Evolutionary conservation across 169 alveolate species (phyloP), one percentile per base, ranked within the genome.

Genomic region (Cryptosporidium meleagridis): DNA sequence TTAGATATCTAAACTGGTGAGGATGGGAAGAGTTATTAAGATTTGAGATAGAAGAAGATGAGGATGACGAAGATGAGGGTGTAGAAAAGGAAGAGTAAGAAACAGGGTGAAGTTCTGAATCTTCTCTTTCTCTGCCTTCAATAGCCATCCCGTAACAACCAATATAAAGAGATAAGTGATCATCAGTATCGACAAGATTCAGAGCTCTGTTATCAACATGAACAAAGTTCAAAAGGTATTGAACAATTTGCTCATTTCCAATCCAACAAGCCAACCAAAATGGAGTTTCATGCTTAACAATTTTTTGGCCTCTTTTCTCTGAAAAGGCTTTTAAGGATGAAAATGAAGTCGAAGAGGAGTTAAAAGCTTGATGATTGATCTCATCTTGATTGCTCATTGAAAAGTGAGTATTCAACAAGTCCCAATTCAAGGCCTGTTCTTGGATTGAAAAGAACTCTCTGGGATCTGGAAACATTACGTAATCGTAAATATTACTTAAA

Each of bases 221-320:
- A 10, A 59, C 53, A 41, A 45, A 80, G 5, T 14, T 62, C 4
- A 80, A 45, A 7, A 80, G 70, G 26, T 48, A 61, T 68, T 85
- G 71, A 35, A 75, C 93, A 69, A 95, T 62, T 26, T 93, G 91
- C 84, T 87, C 92, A 86, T 92, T 72, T 29, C 95, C 95, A n/a
- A 73, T 55, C 91, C 91, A 70, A 39, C 94, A 85, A 2, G 96
- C 96, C 12, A 94, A 85, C 91, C 92, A 85, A 52, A 94, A 91
- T 0, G 96, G 95, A 5, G 95, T 94, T 55, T 92, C 93, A 62
- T 91, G 86, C 52, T 72, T 80, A 8, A 80, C 52, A 16, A 80
- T 41, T 39, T 12, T 55, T 29, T 35, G 18, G 3, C 70, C 9
- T n/a, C 89, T 80, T 33, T 80, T 80, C 23, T 61, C 75, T 29